Evolutionary conservation across 108 stramenopile genomes (phyloP), one percentile per base, ranked within the genome.

Genomic region (Nannochloropsis salina): DNA sequence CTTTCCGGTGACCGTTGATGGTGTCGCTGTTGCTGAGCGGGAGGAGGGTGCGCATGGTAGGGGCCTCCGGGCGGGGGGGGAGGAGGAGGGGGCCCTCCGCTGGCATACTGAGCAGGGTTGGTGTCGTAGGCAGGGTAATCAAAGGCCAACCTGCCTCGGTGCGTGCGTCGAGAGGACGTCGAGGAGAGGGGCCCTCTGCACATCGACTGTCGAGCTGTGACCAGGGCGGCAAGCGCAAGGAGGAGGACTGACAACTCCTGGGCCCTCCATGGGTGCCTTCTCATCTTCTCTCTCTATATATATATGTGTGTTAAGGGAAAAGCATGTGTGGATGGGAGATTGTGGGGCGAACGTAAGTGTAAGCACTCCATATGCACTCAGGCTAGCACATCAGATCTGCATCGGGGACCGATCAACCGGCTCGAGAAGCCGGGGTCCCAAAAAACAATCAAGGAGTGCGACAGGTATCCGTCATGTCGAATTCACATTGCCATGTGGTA

Each of bases 121-220:
- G 61, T n/a, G 4, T 74, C 61, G 61, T 74, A 74, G 61, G 61
- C 61, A n/a, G 61, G 61, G 6, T 74, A 74, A n/a, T 74, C 61
- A 74, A 74, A 74, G 61, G 61, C 61, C 20, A 74, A n/a, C n/a
- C 61, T 4, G 15, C 61, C 61, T 15, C 61, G 61, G 61, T 6
- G 61, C 20, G 61, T n/a, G n/a, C 61, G 61, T n/a, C n/a, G 61
- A n/a, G 15, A 15, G n/a, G 61, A 74, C 20, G 61, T 74, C 15
- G 61, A 74, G 61, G 61, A 74, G 20, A n/a, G n/a, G 61, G 61
- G 61, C 61, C 20, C 61, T 74, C 61, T n/a, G 20, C 61, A 74
- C 61, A 74, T 74, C 61, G 2, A n/a, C 61, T 74, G 61, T 15
- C 15, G 31, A n/a, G 61, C 61, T n/a, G 61, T n/a, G 2, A 74